Evolutionary conservation across 192 early-diverging fungal genomes (phyloP).

Genomic region (Gigaspora rosea): DNA sequence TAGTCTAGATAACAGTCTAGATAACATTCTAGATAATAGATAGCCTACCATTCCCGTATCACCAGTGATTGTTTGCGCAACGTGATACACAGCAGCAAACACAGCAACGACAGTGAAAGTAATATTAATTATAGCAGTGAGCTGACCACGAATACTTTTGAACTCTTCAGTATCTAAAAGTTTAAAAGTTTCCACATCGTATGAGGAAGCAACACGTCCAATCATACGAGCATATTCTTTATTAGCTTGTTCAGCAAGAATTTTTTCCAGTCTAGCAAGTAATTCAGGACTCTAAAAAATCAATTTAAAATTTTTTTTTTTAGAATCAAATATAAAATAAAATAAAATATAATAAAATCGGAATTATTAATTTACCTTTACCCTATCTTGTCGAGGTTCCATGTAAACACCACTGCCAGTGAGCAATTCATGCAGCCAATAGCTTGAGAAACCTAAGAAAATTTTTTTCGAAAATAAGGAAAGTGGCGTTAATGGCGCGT

Average conservation of each 20-base stretch:
- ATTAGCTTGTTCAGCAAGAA: constrained; percentile 36
- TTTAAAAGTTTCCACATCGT: constrained; percentile 34
- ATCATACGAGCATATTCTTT: constrained; percentile 36
- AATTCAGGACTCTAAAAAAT: constrained; percentile 31
- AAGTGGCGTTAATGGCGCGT: neutral
- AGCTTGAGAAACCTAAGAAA: constrained; percentile 28
- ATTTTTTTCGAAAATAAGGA: neutral
- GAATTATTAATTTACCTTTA: constrained; percentile 25
- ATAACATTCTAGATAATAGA: neutral
- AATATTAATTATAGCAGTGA: constrained; percentile 34
- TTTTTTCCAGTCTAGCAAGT: constrained; percentile 23
- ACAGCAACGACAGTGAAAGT: constrained; percentile 35
- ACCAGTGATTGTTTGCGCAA: constrained; percentile 31
- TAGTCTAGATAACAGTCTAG: too few species aligned
- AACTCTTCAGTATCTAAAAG: constrained; percentile 32
- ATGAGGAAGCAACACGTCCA: constrained; percentile 26
- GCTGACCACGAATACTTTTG: constrained; percentile 25
- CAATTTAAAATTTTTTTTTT: neutral
- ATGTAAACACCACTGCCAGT: constrained; percentile 30
- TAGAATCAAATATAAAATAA: neutral
- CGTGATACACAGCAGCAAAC: constrained; percentile 34
- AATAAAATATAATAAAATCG: neutral
- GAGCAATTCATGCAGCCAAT: constrained; percentile 35
- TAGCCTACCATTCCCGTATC: constrained; percentile 33
- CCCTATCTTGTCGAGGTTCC: constrained; percentile 21